Conservation (phyloP, 2,329 filamentous ascomycete species). For the Bipolaris cookei region DNA sequence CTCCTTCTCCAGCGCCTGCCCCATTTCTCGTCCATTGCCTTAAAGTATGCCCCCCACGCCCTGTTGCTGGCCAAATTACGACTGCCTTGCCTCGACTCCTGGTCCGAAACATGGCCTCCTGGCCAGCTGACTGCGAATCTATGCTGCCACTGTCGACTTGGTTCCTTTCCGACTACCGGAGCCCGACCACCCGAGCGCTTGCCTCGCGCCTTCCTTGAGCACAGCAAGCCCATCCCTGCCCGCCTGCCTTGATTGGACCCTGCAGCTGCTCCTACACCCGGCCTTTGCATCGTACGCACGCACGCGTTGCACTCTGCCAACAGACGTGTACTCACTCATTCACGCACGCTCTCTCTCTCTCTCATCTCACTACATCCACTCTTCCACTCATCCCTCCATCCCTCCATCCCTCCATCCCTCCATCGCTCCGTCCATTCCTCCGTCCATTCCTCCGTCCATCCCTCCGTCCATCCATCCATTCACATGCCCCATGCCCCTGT, state of each 20-base stretch:
- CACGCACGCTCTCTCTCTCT: conserved; percentile 7
- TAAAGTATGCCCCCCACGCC: conserved; percentile 18
- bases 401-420: neutral
- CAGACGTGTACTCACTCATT: conserved; percentile 18
- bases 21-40: neutral
- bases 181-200: neutral
- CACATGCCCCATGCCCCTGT: neutral
- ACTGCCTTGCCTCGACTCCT: conserved; percentile 5
- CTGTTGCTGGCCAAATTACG: conserved; percentile 5
- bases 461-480: neutral
- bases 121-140: conserved; percentile 26
- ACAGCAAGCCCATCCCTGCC: neutral
- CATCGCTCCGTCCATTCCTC: neutral
- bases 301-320: conserved; percentile 8
- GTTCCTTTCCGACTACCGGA: neutral
- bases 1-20: conserved; percentile 7
- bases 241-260: conserved; percentile 34
- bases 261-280: conserved; percentile 30
- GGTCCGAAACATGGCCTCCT: conserved; percentile 15
- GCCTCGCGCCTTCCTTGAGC: no score
- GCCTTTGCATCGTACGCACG: neutral
- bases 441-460: conserved; percentile 8
- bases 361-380: no score
- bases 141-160: neutral
- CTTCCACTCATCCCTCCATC: no score